These are phyloP conservation scores for Arabidopsis lyrata DNA, from an alignment of 441 rosid species.

Conservation along the genomic window DNA sequence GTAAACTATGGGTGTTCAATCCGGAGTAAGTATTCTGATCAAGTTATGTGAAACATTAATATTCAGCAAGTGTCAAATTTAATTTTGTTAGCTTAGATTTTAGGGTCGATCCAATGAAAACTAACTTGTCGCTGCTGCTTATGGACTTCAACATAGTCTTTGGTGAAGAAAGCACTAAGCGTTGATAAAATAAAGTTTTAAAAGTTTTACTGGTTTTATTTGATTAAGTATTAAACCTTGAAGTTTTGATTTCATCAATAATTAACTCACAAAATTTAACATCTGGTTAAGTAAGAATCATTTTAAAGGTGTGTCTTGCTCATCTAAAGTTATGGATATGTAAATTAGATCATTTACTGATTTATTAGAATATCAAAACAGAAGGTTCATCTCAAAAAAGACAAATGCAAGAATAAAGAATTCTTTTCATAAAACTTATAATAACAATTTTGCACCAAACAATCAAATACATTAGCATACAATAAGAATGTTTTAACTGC, in stretches of 20 bases:
- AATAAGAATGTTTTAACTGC: neutral
- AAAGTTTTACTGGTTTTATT: neutral
- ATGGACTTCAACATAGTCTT: slow-evolving; percentile 14
- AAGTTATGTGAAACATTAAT: too few relatives aligned
- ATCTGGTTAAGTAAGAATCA: neutral
- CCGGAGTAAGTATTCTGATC: too few relatives aligned
- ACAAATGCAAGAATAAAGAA: neutral
- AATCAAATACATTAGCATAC: neutral
- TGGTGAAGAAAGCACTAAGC: slow-evolving; percentile 1
- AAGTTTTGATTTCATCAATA: neutral
- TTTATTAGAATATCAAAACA: neutral
- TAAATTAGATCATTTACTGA: neutral
- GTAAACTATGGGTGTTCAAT: too few relatives aligned
- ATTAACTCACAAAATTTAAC: neutral
- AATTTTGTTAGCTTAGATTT: too few relatives aligned
- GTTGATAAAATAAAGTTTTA: neutral
- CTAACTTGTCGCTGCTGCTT: too few relatives aligned
- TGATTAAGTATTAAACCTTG: neutral
- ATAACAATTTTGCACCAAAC: neutral
- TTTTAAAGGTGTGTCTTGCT: too few relatives aligned
- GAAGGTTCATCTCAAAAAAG: neutral
- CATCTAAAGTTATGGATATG: neutral
- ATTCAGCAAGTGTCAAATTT: too few relatives aligned
- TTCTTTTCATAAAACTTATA: neutral
- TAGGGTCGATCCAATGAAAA: too few relatives aligned